Evolutionary conservation across 108 stramenopile genomes (phyloP).

Genomic region (Fragilaria crotonensis): DNA sequence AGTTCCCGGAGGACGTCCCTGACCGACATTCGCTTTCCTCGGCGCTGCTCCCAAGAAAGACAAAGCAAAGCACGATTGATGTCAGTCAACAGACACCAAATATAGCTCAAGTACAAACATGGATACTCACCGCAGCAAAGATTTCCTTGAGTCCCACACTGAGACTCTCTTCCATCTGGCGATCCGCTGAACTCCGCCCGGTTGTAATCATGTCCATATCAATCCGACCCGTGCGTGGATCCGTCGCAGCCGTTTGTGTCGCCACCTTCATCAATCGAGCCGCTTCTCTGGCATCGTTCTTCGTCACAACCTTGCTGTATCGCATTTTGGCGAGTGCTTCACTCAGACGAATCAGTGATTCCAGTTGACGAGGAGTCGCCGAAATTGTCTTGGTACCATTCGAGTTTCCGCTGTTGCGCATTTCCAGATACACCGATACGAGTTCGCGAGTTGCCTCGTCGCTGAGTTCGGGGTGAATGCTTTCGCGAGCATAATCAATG

Average conservation of each 20-base stretch:
- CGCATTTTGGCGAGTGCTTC: slow-evolving; percentile 93
- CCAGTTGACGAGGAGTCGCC: slow-evolving; percentile 98
- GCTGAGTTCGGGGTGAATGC: slow-evolving; percentile 77
- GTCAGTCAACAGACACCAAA: background rate
- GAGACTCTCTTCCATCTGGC: slow-evolving; percentile 62
- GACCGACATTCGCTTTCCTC: slow-evolving; percentile 28
- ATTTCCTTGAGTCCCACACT: slow-evolving; percentile 54
- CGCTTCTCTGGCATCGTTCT: slow-evolving; percentile 88
- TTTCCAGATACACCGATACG: slow-evolving; percentile 85
- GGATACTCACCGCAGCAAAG: slow-evolving; percentile 30
- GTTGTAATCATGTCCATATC: slow-evolving; percentile 99
- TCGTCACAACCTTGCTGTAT: slow-evolving; percentile 56
- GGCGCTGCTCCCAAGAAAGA: background rate
- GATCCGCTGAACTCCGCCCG: slow-evolving; percentile 74
- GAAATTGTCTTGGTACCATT: slow-evolving; percentile 89
- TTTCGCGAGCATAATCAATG: slow-evolving; percentile 88
- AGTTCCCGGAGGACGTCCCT: slow-evolving; percentile 58
- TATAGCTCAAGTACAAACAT: background rate
- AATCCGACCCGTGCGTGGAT: slow-evolving; percentile 95
- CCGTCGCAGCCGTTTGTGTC: slow-evolving; percentile 95
- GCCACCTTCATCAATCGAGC: slow-evolving; percentile 94
- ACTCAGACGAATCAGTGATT: slow-evolving; percentile 93
- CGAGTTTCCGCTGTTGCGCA: slow-evolving; percentile 64
- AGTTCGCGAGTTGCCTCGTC: slow-evolving; percentile 86
- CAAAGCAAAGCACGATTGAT: background rate